Base-by-base conservation (phyloP, 108 stramenopile species). In the Nannochloropsis gaditana region DNA sequence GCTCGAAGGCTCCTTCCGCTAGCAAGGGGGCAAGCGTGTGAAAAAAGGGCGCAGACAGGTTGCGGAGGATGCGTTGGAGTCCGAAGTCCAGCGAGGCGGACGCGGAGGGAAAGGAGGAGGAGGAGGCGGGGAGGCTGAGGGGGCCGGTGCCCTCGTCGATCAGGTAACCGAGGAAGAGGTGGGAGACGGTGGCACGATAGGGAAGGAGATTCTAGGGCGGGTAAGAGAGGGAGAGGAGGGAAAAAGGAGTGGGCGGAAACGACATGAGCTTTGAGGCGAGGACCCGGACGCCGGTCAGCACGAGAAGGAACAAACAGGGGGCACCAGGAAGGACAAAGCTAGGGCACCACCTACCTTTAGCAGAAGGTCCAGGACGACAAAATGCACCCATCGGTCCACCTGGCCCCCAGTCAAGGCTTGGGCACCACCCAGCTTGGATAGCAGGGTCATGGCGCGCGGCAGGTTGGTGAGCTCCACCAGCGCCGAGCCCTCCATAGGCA, bases 151-250 rank as follows among this genome's bases (percentile, higher is more conserved):
- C 19, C 19, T 15, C 15, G 59, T 15, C n/a, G 59, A 73, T 73
- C 19, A n/a, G 15, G 59, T 73, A 73, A 8, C 59, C 59, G 5
- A 73, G 59, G 59, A 73, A 73, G 5, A 73, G 59, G 59, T 73
- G 59, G 19, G 59, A 3, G 59, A 73, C 59, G 5, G 59, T 73
- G 59, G 59, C n/a, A 8, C 59, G 59, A n/a, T n/a, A 73, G 8
- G 59, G 59, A 73, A 73, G 59, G n/a, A 73, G 59, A 73, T 73
- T 73, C 59, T 73, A n/a, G 15, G n/a, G 59, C 19, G n/a, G 31
- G 31, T 31, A 31, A 31, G 31, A 0, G 59, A n/a, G 6, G 59
- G 59, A n/a, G 6, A 73, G 59, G 59, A 73, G 2, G 59, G 59
- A 2, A 73, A 6, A 73, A 73, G 59, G 8, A 6, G 59, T n/a